phyloP scores from a whole-genome alignment of 768 basidiomycete genomes.

The Amanita fuliginea region DNA sequence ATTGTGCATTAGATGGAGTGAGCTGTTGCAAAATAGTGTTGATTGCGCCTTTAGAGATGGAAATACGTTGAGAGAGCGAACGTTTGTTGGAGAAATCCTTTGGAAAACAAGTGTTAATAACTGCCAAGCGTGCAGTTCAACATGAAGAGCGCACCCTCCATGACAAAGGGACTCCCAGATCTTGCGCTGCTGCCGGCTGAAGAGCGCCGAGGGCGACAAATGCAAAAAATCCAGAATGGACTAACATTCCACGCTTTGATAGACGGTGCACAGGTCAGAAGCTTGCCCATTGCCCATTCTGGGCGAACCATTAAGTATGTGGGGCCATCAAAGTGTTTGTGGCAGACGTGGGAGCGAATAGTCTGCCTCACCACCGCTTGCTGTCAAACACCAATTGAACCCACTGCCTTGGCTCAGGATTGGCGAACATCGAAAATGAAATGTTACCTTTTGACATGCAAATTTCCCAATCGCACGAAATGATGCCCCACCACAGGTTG shows the following conservation, averaged over 20 bases:
- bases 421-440: too few species aligned
- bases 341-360: too few species aligned
- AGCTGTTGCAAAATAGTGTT: conserved; percentile 27
- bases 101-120: background rate
- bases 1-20: conserved; percentile 25
- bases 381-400: too few species aligned
- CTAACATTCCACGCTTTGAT: background rate
- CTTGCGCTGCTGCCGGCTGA: conserved; percentile 17
- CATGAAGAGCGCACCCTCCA: conserved; percentile 27
- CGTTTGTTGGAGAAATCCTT: conserved; percentile 12
- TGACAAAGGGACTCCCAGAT: conserved; percentile 27
- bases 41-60: conserved; percentile 30
- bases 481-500: too few species aligned
- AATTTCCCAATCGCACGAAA: too few species aligned
- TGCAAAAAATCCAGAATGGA: background rate
- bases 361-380: too few species aligned
- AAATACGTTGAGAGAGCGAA: conserved; percentile 25
- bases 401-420: too few species aligned
- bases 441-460: too few species aligned
- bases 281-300: background rate
- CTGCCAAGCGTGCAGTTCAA: conserved; percentile 28
- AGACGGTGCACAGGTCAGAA: background rate
- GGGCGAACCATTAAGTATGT: too few species aligned
- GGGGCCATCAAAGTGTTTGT: too few species aligned
- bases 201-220: background rate